Evolutionary conservation across 2,329 filamentous ascomycete species (phyloP), one percentile per base, ranked within the genome.

Genomic region (Trichoderma sp.): DNA sequence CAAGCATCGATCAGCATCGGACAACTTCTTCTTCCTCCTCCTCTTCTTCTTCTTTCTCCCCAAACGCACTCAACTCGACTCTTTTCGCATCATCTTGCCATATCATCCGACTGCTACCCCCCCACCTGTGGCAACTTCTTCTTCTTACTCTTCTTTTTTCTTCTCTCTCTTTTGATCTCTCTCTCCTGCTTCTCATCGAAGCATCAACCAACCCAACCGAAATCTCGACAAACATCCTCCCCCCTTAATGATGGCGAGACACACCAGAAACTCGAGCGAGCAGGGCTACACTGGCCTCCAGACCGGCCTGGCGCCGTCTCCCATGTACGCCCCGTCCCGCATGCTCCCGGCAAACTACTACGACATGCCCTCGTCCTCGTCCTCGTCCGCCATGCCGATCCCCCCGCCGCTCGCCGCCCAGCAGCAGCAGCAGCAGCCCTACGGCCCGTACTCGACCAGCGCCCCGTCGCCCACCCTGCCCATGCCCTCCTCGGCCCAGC

Each of bases 181-280:
- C 26, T 39, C 34, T 39, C 12, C 12, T 39, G 28, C 17, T 30
- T 30, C 30, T n/a, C n/a, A 26, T 52, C 50, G 30, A 34, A 10
- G 9, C 3, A 3, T 34, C 30, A 34, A 19, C 21, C 21, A 24
- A 19, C 21, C 57, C 30, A 60, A 62, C n/a, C 58, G 28, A 45
- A 60, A 67, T 39, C 34, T 39, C 34, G 34, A 39, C 56, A 47
- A 52, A 47, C 30, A 26, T 52, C 43, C 30, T 28, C 17, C 44
- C 51, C 61, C 65, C 67, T 63, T 69, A 70, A 78, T 70, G 69
- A 83, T 83, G 81, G 78, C 81, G 62, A 82, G 79, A 71, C 79
- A 82, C 69, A 75, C 74, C 9, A 76, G 79, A 66, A 76, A 75
- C 64, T 73, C 78, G 51, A 81, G 78, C 71, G 70, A 64, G 14